These are phyloP conservation scores for Amaranthus hypochondriacus DNA, from an alignment of 148 eudicot species.

Conservation along the genomic window DNA sequence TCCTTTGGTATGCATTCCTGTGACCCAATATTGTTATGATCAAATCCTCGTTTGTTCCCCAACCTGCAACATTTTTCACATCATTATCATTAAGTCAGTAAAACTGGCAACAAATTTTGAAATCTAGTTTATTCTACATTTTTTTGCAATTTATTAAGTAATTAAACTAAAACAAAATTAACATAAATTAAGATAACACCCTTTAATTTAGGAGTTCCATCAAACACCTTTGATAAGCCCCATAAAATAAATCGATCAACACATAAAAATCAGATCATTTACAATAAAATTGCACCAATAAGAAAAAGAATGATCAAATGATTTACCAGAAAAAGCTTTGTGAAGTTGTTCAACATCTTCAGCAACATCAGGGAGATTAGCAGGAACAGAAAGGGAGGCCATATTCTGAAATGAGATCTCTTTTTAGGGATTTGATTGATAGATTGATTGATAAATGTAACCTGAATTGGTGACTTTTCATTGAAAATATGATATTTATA, in stretches of 20 bases:
- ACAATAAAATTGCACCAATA: background rate
- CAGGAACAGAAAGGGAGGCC: constrained; percentile 63
- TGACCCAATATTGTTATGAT: constrained; percentile 75
- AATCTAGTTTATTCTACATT: too few species aligned
- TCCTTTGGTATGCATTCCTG: constrained; percentile 76
- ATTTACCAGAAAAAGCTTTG: constrained; percentile 59
- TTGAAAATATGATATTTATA: too few species aligned
- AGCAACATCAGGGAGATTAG: constrained; percentile 47
- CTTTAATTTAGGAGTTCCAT: background rate
- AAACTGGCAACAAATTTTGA: too few species aligned
- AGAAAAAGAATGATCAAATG: background rate
- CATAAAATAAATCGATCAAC: background rate
- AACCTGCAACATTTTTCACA: constrained; percentile 45
- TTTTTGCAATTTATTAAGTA: too few species aligned
- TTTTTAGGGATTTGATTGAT: background rate
- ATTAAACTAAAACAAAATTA: too few species aligned
- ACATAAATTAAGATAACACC: too few species aligned
- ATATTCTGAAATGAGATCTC: constrained; percentile 22
- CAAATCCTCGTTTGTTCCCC: constrained; percentile 93
- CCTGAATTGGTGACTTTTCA: background rate
- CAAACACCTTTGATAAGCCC: background rate
- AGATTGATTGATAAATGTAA: background rate
- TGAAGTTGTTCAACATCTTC: constrained; percentile 64
- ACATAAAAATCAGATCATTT: background rate
- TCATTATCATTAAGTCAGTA: background rate